phyloP scores from a whole-genome alignment of 148 eudicot species.

The Persicaria maculosa region DNA sequence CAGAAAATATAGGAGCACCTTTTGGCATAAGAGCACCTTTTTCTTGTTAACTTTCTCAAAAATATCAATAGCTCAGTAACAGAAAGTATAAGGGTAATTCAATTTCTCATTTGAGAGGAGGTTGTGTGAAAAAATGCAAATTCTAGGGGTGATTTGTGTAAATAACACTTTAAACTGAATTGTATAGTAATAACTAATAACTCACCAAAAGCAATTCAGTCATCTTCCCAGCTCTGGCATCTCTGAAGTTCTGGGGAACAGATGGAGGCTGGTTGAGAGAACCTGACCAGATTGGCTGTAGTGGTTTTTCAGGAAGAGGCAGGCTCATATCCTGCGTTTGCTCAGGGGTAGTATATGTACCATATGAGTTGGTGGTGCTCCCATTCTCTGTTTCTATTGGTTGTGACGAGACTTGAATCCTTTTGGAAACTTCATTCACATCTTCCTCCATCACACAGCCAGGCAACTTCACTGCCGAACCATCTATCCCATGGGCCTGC shows the following conservation, averaged over 20 bases:
- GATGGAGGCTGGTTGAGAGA: conserved; percentile 23
- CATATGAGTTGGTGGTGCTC: not conserved
- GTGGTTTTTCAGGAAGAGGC: conserved; percentile 42
- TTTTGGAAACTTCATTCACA: not conserved
- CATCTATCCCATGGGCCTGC: not conserved
- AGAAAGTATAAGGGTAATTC: too few relatives aligned
- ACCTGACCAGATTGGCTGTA: conserved; percentile 37
- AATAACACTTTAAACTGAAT: not conserved
- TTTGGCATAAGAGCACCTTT: too few relatives aligned
- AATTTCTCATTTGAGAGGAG: too few relatives aligned
- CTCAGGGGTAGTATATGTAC: conserved; percentile 15
- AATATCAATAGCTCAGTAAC: too few relatives aligned
- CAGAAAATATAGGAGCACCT: too few relatives aligned
- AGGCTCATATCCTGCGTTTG: conserved; percentile 32
- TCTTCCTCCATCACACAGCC: conserved; percentile 7
- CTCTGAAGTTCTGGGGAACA: conserved; percentile 25
- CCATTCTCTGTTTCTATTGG: not conserved
- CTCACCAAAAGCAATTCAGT: conserved; percentile 75
- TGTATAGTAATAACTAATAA: not conserved
- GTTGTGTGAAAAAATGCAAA: too few relatives aligned
- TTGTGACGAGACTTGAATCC: not conserved
- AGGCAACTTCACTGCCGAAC: conserved; percentile 16
- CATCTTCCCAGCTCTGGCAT: conserved; percentile 71
- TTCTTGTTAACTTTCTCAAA: too few relatives aligned
- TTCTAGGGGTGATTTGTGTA: too few relatives aligned